phyloP scores from a whole-genome alignment of 192 early-diverging fungal species.

The Coemansia sp. region DNA sequence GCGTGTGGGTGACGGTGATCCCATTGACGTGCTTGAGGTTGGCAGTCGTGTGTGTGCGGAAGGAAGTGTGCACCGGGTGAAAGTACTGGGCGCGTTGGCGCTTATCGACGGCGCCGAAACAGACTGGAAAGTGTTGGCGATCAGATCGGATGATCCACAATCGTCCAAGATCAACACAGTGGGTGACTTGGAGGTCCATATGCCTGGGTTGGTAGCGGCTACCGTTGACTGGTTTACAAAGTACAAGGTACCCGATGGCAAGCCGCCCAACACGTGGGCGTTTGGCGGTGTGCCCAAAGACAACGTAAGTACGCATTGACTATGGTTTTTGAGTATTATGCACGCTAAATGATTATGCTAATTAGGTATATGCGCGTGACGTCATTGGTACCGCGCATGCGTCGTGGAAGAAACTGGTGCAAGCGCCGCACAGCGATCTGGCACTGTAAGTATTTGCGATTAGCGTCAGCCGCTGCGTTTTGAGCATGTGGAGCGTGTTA shows the following conservation, averaged over 20 bases:
- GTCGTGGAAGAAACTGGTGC: conserved; percentile 87
- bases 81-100: conserved; percentile 95
- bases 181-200: conserved; percentile 92
- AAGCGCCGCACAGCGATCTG: conserved; percentile 11
- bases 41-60: conserved; percentile 84
- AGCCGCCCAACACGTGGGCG: conserved; percentile 98
- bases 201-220: conserved; percentile 91
- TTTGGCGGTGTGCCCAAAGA: conserved; percentile 80
- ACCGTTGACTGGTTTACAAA: conserved; percentile 99
- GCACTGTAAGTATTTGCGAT: conserved; percentile 29
- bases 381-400: conserved; percentile 79
- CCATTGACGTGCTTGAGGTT: conserved; percentile 96
- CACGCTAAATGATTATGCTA: background rate
- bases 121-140: conserved; percentile 99
- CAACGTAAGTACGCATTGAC: conserved; percentile 3
- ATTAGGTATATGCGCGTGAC: conserved; percentile 76
- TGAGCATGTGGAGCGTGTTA: background rate
- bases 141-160: conserved; percentile 95
- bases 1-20: conserved; percentile 94
- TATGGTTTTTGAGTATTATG: background rate
- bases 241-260: conserved; percentile 99
- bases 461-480: background rate
- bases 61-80: conserved; percentile 98
- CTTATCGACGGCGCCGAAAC: conserved; percentile 98
- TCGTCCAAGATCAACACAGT: conserved; percentile 94